Evolutionary conservation across 495 filamentous ascomycete species (phyloP), one percentile per base, ranked within the genome.

Genomic region (Astrothelium subdiscretum): DNA sequence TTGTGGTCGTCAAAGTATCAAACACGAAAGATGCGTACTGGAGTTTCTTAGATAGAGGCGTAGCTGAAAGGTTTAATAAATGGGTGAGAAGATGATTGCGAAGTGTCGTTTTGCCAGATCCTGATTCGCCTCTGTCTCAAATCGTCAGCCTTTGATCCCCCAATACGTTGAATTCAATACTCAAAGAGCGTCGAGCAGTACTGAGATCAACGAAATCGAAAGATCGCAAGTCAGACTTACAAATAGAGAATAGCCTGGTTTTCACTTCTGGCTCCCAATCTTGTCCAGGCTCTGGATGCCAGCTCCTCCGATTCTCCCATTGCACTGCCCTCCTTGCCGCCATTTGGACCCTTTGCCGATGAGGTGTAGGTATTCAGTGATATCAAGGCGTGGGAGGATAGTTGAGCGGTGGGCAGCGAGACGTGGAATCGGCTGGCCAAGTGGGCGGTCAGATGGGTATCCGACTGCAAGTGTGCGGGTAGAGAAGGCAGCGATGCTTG

Each of bases 1-100:
- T 98, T n/a, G 92, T 98, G 6, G 94, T 96, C 3, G 94, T 98
- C 43, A 98, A 80, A 6, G 91, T 87, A 72, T 98, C 94, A 72
- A 97, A 97, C 27, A 97, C 82, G 71, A 95, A 98, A 13, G 91
- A 85, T 35, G 94, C 92, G 38, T 92, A 89, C 2, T 91, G 96
- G 26, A 97, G 79, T 72, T 96, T 98, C 62, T 85, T 86, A 1
- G 92, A 97, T 3, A 98, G 76, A 1, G 94, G 94, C 8, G 94
- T 97, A 0, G 91, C 88, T 13, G 91, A 94, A 67, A 88, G 92
- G 62, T 85, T 86, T 1, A 98, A 79, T 54, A 97, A 81, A 18
- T 91, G 82, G 11, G 90, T 88, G 31, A 97, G 77, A 27, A 95
- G 75, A 70, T 96, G 92, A 31, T 91, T 87, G 31, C 94, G 88